These are phyloP conservation scores for Aspergillus texensis DNA, from an alignment of 2,329 filamentous ascomycete genomes.

Conservation along the genomic window DNA sequence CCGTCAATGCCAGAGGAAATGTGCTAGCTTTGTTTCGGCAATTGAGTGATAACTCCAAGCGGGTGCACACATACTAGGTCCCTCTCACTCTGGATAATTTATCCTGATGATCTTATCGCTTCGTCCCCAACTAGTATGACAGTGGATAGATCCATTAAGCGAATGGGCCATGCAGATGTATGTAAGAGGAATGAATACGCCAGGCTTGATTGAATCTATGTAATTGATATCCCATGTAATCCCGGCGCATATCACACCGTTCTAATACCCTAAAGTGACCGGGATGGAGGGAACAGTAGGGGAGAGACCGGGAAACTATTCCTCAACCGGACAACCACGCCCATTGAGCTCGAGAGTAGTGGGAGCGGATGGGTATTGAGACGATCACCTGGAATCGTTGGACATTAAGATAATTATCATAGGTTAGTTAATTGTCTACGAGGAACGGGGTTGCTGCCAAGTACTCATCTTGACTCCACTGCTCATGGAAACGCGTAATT, in stretches of 20 bases:
- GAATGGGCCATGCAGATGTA: neutral
- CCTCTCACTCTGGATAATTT: neutral
- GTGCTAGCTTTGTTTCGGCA: neutral
- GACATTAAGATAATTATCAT: conserved; percentile 1
- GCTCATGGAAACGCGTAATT: neutral
- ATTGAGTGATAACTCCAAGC: neutral
- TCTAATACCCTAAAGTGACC: neutral
- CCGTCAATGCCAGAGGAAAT: neutral
- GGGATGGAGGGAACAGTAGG: neutral
- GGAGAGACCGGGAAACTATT: neutral
- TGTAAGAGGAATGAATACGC: neutral
- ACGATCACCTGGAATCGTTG: conserved; percentile 12
- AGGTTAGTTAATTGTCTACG: neutral
- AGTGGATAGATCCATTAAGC: neutral
- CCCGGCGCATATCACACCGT: neutral
- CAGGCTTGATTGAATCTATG: neutral
- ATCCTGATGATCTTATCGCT: neutral
- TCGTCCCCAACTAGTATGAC: neutral
- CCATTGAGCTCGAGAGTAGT: neutral
- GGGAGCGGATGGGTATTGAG: neutral
- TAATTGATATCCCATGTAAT: neutral
- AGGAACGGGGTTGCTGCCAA: neutral
- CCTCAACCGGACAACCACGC: neutral
- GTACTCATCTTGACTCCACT: neutral
- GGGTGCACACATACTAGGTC: too few species aligned